Percentiles rank a stretch among this genome's conserved stretches.
phyloP scores from a whole-genome alignment of 176 grass and related monocot species.

The Typha latifolia region DNA sequence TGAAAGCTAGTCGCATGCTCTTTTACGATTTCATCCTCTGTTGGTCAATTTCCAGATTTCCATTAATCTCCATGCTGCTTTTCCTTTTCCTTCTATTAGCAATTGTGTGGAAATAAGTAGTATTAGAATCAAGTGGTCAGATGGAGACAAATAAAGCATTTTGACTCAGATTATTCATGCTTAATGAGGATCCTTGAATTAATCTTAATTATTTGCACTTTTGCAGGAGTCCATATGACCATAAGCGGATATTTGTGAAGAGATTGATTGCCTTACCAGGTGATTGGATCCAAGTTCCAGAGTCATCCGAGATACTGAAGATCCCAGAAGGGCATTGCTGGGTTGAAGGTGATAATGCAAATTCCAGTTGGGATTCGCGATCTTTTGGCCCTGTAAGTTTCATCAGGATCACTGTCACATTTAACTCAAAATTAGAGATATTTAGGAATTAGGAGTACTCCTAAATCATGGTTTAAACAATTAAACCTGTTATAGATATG shows the following conservation, averaged over 20 bases:
- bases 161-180: background rate
- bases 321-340: constrained; percentile 70
- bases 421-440: background rate
- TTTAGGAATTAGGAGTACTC: no score
- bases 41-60: no score
- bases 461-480: no score
- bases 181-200: background rate
- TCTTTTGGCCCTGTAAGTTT: constrained; percentile 54
- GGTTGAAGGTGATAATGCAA: constrained; percentile 73
- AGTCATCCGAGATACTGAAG: constrained; percentile 37
- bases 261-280: constrained; percentile 66
- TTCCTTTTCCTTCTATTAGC: no score
- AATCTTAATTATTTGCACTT: background rate
- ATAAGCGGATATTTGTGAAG: constrained; percentile 24
- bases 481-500: no score
- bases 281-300: constrained; percentile 67
- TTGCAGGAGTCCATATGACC: constrained; percentile 39
- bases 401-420: background rate
- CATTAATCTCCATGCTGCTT: no score
- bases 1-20: no score
- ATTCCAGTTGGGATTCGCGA: constrained; percentile 46
- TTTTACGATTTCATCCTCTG: no score
- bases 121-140: no score
- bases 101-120: no score
- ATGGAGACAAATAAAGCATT: background rate